Base-by-base conservation (phyloP, 305 asterid species). In the Fraxinus sp. region DNA sequence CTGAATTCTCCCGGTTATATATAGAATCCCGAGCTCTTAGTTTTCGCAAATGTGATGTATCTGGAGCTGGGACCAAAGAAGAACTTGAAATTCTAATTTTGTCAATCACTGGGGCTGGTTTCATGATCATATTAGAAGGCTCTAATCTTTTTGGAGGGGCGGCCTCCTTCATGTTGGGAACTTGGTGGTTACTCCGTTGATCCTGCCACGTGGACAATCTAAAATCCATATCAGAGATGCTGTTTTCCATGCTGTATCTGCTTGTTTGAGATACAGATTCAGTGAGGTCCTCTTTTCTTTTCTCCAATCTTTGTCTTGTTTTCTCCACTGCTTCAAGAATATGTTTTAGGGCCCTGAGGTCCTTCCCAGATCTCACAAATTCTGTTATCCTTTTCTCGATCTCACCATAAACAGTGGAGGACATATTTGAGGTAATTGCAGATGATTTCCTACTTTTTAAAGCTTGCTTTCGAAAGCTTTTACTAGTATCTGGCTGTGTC, bases 291-390 rank as follows among this genome's bases (percentile, higher is more conserved):
- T 81, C 89, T 78, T 76, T 87, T 86, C 85, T 87, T 79, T 78
- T 89, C 81, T 90, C 96, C 86, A 90, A 55, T 80, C 83, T 87
- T 49, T 78, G 90, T 85, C 90, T 87, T 46, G 97, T 92, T 87
- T 93, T 92, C 86, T 93, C 92, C 95, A 91, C 91, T 80, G 94
- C 90, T 86, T 91, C 97, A 1, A 95, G 97, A 86, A 92, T 92
- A 88, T 95, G 98, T 77, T 95, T 93, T 52, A 93, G 97, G 79
- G 98, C 98, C 81, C 96, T 90, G 89, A 95, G 94, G 89, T 95
- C 97, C 92, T 92, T 93, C 0, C 98, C 97, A 0, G 97, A 91
- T 82, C 87, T 93, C 84, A 87, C 96, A 30, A 91, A 91, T 49
- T 92, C 94, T 77, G 94, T 86, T 84, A 97, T 85, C 92, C 98